Conservation (phyloP, 2,329 filamentous ascomycete genomes). For the Podosphaera fusca region DNA sequence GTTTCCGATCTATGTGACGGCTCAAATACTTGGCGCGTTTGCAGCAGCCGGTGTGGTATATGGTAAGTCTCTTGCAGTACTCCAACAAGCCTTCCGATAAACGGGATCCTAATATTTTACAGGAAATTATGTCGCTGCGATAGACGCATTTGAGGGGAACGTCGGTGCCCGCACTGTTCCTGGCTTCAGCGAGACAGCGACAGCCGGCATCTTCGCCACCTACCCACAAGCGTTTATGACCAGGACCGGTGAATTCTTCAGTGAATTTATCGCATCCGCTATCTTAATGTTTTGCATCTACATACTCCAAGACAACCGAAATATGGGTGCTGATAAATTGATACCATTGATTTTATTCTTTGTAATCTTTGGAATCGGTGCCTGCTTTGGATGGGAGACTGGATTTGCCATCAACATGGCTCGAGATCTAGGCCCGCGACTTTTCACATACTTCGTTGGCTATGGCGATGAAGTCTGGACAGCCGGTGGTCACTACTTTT, state of each 20-base stretch:
- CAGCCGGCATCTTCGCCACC: constrained; percentile 49
- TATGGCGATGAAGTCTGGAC: constrained; percentile 47
- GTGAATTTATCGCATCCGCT: constrained; percentile 43
- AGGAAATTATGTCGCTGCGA: constrained; percentile 40
- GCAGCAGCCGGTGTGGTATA: constrained; percentile 27
- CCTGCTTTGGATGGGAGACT: constrained; percentile 55
- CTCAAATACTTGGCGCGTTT: constrained; percentile 46
- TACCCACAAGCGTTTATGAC: constrained; percentile 43
- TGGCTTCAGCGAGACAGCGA: constrained; percentile 19
- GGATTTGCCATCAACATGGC: constrained; percentile 56
- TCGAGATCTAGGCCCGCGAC: constrained; percentile 43
- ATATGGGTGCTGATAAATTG: constrained; percentile 26
- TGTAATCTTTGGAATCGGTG: constrained; percentile 50
- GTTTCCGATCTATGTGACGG: constrained; percentile 39
- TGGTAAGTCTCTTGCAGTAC: constrained; percentile 3
- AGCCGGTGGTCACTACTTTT: constrained; percentile 48
- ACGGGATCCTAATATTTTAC: background rate
- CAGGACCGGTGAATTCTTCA: constrained; percentile 44
- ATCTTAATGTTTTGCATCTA: constrained; percentile 54
- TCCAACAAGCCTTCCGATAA: background rate
- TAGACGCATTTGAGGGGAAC: constrained; percentile 42
- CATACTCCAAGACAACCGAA: constrained; percentile 37
- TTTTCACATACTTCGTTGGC: constrained; percentile 43
- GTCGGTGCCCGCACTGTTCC: constrained; percentile 37
- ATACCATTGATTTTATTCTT: constrained; percentile 44